Evolutionary conservation across 2,329 filamentous ascomycete species (phyloP).

Genomic region (Fusarium hostae): DNA sequence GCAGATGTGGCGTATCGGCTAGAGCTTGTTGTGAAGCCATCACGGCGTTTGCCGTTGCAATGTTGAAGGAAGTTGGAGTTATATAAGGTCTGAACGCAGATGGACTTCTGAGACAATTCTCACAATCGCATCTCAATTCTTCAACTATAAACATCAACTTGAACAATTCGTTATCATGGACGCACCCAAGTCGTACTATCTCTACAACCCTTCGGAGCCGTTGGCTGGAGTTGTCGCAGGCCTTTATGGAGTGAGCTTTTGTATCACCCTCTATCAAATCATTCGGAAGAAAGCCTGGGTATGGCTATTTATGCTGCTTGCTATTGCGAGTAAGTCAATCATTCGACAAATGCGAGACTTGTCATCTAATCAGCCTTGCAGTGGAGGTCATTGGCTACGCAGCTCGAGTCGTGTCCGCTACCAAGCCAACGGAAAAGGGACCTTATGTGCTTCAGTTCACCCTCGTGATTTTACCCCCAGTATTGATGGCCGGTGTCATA

Average conservation of each 20-base stretch:
- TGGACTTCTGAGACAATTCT: background rate
- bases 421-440: slow-evolving; percentile 21
- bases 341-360: accelerated
- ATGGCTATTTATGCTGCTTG: slow-evolving; percentile 34
- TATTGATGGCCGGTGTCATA: slow-evolving; percentile 42
- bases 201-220: slow-evolving; percentile 29
- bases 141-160: background rate
- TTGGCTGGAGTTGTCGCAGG: slow-evolving; percentile 36
- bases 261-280: slow-evolving; percentile 25
- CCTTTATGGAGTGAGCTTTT: slow-evolving; percentile 30
- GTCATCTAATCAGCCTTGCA: background rate
- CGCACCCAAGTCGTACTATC: slow-evolving; percentile 23
- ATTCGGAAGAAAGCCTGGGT: slow-evolving; percentile 36
- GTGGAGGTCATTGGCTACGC: slow-evolving; percentile 37
- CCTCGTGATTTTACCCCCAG: slow-evolving; percentile 37
- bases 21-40: background rate
- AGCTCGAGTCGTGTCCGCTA: slow-evolving; percentile 27
- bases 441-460: slow-evolving; percentile 39
- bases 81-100: background rate
- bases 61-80: background rate
- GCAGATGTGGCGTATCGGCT: background rate
- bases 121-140: background rate
- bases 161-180: background rate
- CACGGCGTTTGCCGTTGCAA: background rate
- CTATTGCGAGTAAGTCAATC: slow-evolving; percentile 22